A percentile compares a stretch with the other conserved stretches of the same genome.
phyloP scores from a whole-genome alignment of 2,329 filamentous ascomycete genomes.

The Fusarium musae region DNA sequence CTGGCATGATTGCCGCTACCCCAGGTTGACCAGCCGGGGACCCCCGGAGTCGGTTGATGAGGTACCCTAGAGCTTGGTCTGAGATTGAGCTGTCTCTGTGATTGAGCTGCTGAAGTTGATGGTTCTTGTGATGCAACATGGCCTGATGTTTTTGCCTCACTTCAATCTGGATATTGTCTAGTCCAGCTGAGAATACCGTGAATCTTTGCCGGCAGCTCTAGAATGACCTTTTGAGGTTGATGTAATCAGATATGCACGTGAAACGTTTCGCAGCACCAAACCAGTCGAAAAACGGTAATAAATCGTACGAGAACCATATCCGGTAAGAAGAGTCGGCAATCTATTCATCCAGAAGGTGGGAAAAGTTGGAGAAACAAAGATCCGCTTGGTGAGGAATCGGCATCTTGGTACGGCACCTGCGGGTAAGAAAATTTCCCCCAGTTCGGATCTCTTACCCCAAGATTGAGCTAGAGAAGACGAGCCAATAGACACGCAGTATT shows the following conservation, averaged over 20 bases:
- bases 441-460: constrained; percentile 19
- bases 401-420: constrained; percentile 21
- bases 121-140: neutral
- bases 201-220: neutral
- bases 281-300: neutral
- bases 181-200: neutral
- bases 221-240: neutral
- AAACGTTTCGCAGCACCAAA: neutral
- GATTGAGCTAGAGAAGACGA: neutral
- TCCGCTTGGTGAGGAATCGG: constrained; percentile 15
- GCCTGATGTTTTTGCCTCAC: neutral
- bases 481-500: constrained; percentile 12
- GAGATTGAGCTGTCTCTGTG: neutral
- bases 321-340: constrained; percentile 27
- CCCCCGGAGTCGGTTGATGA: neutral
- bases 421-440: constrained; percentile 35
- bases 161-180: neutral
- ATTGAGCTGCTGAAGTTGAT: too few relatives aligned
- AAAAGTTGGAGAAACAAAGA: constrained; percentile 34
- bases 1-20: neutral
- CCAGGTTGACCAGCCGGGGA: neutral
- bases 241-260: neutral
- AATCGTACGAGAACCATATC: constrained; percentile 22
- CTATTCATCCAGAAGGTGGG: constrained; percentile 8
- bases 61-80: neutral